Percentiles rank a stretch among this genome's conserved stretches.
These are phyloP conservation scores for Bidens hawaiensis DNA, from an alignment of 140 eudicot species.

Conservation along the genomic window DNA sequence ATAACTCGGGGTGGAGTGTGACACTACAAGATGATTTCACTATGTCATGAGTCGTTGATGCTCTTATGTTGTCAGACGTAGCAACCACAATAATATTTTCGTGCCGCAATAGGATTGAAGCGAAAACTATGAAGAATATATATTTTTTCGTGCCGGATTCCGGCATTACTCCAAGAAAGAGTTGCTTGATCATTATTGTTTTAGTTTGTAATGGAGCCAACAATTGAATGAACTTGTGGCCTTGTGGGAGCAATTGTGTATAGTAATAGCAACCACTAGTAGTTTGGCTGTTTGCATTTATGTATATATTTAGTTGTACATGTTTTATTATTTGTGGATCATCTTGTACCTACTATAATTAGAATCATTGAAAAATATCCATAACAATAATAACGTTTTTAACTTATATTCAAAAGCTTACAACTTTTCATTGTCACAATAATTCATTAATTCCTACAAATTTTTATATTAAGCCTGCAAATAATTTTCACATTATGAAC, in stretches of 20 bases:
- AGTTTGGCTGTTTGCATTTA: too few relatives aligned
- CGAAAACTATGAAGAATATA: slow-evolving; percentile 18
- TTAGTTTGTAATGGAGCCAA: too few relatives aligned
- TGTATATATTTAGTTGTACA: too few relatives aligned
- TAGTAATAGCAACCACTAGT: too few relatives aligned
- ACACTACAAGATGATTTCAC: slow-evolving; percentile 47
- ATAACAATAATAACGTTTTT: background rate
- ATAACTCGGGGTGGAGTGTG: slow-evolving; percentile 62
- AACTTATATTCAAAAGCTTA: background rate
- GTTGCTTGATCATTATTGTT: too few relatives aligned
- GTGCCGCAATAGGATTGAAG: slow-evolving; percentile 29
- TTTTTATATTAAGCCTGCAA: background rate
- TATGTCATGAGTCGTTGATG: slow-evolving; percentile 37
- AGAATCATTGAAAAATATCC: too few relatives aligned
- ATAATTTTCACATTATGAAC: background rate
- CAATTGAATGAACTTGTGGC: too few relatives aligned
- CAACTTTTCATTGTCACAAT: background rate
- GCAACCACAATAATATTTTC: slow-evolving; percentile 30
- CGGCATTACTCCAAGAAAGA: too few relatives aligned
- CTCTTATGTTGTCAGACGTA: slow-evolving; percentile 1
- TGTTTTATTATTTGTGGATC: too few relatives aligned
- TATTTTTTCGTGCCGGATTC: too few relatives aligned
- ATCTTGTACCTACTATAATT: too few relatives aligned
- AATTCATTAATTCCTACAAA: background rate
- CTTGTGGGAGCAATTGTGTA: too few relatives aligned